These are phyloP conservation scores for Phylloboletellus chloephorus DNA, from an alignment of 1,284 basidiomycete species.

Conservation along the genomic window DNA sequence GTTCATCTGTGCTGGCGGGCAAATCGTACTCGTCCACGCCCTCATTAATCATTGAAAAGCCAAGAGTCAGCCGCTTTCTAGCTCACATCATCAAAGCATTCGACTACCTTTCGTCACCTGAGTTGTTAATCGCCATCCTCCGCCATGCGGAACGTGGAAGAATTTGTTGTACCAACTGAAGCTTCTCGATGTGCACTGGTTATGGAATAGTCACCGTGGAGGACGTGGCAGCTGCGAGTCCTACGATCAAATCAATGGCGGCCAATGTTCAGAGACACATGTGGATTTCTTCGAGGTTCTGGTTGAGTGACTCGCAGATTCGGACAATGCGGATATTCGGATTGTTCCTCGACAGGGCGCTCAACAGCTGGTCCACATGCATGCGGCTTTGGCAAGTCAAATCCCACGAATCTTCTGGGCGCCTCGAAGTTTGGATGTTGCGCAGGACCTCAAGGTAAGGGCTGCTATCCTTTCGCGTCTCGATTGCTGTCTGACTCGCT, in stretches of 20 bases:
- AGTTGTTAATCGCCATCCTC: constrained; percentile 74
- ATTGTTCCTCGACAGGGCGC: constrained; percentile 83
- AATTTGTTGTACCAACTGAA: constrained; percentile 85
- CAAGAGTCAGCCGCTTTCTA: too few species aligned
- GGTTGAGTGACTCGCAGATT: constrained; percentile 67
- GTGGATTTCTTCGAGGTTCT: constrained; percentile 97
- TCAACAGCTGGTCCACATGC: constrained; percentile 89
- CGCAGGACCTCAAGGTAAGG: constrained; percentile 86
- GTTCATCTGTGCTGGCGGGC: too few species aligned
- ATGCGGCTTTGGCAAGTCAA: constrained; percentile 92
- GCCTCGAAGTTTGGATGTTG: constrained; percentile 92
- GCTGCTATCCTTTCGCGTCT: neutral
- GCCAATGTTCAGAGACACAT: constrained; percentile 84
- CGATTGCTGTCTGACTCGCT: constrained; percentile 3
- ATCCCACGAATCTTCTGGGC: constrained; percentile 78
- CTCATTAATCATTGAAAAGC: too few species aligned
- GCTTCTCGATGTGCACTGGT: constrained; percentile 81
- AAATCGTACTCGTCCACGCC: too few species aligned
- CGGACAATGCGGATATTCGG: constrained; percentile 65
- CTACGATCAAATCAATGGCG: constrained; percentile 82
- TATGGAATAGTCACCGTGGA: constrained; percentile 80
- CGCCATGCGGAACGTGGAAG: constrained; percentile 79
- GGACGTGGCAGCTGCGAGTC: constrained; percentile 75
- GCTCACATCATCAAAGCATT: constrained; percentile 74
- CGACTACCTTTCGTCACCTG: constrained; percentile 65